Percentiles rank a stretch among this genome's conserved stretches.
Conservation (phyloP, 2,329 filamentous ascomycete species). For the Thielaviopsis punctulata region DNA sequence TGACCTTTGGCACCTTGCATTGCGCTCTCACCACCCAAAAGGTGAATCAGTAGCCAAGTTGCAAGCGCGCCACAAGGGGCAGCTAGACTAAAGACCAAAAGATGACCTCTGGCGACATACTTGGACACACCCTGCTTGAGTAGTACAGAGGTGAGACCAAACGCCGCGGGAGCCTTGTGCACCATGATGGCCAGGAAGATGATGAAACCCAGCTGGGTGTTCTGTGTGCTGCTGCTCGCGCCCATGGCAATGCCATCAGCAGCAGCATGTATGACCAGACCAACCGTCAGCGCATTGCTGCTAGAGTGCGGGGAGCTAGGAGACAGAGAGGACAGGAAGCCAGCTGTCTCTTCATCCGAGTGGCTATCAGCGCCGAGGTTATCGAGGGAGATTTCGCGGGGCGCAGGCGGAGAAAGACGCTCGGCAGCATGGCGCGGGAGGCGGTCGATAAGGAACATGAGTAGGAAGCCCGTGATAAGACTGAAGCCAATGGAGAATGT, state of each 20-base stretch:
- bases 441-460: conserved; percentile 93
- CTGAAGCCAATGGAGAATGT: conserved; percentile 72
- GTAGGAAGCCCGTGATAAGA: conserved; percentile 71
- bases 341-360: conserved; percentile 38
- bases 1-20: conserved; percentile 44
- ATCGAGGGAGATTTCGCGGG: conserved; percentile 76
- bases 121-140: conserved; percentile 85
- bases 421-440: conserved; percentile 57
- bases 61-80: conserved; percentile 70
- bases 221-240: conserved; percentile 61
- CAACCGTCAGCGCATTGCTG: conserved; percentile 69
- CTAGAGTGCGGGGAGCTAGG: conserved; percentile 41
- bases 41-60: conserved; percentile 65
- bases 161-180: conserved; percentile 90
- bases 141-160: conserved; percentile 78
- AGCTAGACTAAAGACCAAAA: conserved; percentile 81
- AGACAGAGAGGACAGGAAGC: conserved; percentile 40
- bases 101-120: conserved; percentile 63
- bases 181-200: conserved; percentile 96
- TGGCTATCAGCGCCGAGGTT: conserved; percentile 40
- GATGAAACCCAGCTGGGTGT: conserved; percentile 66
- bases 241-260: conserved; percentile 94
- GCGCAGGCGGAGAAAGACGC: conserved; percentile 44
- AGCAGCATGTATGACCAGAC: conserved; percentile 87
- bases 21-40: conserved; percentile 50